Conservation (phyloP, 1,139 yeast genomes). For the Taphrina flavorubra region DNA sequence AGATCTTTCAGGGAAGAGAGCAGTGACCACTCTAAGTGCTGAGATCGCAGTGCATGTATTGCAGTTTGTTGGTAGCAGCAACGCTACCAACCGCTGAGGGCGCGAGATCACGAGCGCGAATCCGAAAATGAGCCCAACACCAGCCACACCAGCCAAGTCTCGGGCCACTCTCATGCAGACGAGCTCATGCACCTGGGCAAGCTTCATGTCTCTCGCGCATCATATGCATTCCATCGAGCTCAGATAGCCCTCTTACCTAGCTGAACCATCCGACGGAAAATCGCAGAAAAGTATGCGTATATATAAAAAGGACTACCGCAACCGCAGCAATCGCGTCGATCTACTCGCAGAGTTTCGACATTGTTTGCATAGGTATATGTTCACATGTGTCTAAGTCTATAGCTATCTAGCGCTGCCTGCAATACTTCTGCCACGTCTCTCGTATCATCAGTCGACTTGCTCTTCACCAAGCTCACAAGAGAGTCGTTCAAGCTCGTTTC, state of each 20-base stretch:
- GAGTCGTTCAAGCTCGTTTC: constrained; percentile 57
- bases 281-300: too few relatives aligned
- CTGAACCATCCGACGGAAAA: too few relatives aligned
- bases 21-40: too few relatives aligned
- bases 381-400: background rate
- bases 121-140: constrained; percentile 7
- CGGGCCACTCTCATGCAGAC: background rate
- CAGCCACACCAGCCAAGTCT: constrained; percentile 7
- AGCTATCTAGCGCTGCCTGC: background rate
- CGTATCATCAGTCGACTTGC: background rate
- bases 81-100: background rate
- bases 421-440: background rate
- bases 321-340: too few relatives aligned
- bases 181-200: background rate
- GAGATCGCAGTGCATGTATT: background rate
- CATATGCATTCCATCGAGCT: too few relatives aligned
- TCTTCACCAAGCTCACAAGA: constrained; percentile 15
- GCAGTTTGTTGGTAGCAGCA: constrained; percentile 20
- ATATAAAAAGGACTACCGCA: too few relatives aligned
- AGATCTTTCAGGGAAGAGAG: too few relatives aligned
- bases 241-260: too few relatives aligned
- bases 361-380: too few relatives aligned
- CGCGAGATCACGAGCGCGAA: background rate
- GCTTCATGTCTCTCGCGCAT: too few relatives aligned
- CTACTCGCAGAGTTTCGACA: too few relatives aligned